Evolutionary conservation across 2,329 filamentous ascomycete genomes (phyloP), one percentile per base, ranked within the genome.

Genomic region (Fusarium cicatricum): DNA sequence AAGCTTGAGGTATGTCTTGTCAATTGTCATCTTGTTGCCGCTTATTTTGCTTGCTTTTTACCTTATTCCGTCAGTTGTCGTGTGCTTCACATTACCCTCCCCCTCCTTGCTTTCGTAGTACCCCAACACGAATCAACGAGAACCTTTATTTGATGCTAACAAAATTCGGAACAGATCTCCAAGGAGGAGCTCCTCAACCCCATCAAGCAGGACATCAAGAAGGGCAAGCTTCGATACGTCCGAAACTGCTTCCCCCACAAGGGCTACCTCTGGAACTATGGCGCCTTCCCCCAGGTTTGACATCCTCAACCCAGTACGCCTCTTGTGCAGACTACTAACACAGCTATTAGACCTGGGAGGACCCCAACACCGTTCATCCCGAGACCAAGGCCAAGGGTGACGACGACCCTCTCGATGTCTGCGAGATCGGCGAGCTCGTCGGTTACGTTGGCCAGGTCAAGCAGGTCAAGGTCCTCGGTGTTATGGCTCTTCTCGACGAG

Each of bases 161-260:
- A 16, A 23, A 37, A n/a, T 10, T 34, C 37, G n/a, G 42, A 28
- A 29, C 37, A 97, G 93, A 97, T 98, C 84, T 96, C 90, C 84
- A 98, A 98, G 85, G 93, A 98, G 75, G 95, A 99, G 80, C 85
- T 90, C 74, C 89, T 98, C 77, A 98, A 97, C 85, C 94, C 94
- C 76, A 97, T 97, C 85, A 97, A 97, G 89, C 95, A 99, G 85
- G 95, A 99, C 78, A 87, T 88, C 79, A 98, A 99, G 90, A 98
- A 99, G 87, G 95, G 94, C 86, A 98, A 97, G 87, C 92, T 98
- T 73, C 91, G 95, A 75, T 99, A 90, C 78, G 95, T 99, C 77
- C 92, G 95, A 82, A 99, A 99, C 90, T 99, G 95, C 89, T 99
- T 99, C 87, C 95, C 95, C 72, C 95, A 99, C 90, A 98, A 99